These are phyloP conservation scores for Carex scoparia DNA, from an alignment of 176 grass and related monocot species.

Conservation along the genomic window DNA sequence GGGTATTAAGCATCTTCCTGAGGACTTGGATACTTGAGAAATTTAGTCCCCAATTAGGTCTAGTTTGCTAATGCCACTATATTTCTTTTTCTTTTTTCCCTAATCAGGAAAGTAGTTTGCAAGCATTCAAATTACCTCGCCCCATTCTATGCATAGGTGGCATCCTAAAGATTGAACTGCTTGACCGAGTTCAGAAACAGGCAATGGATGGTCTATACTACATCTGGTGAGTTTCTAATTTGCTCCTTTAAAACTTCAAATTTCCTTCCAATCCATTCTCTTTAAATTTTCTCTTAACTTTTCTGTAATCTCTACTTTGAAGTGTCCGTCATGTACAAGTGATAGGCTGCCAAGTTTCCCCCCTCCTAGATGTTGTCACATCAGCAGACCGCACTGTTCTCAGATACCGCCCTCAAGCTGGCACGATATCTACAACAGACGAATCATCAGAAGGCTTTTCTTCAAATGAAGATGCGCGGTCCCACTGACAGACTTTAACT, in stretches of 20 bases:
- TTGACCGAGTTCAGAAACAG: constrained; percentile 70
- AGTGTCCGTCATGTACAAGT: constrained; percentile 20
- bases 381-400: not conserved
- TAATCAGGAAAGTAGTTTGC: constrained; percentile 53
- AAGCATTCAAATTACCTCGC: constrained; percentile 63
- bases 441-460: not conserved
- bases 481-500: not conserved
- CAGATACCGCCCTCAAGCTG: not conserved
- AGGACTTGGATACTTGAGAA: not conserved
- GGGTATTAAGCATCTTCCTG: not conserved
- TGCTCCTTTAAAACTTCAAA: not conserved
- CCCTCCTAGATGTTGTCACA: not conserved
- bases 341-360: constrained; percentile 11
- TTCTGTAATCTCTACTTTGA: constrained; percentile 13
- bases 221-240: constrained; percentile 52
- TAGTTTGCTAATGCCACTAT: not conserved
- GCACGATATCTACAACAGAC: not conserved
- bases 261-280: not conserved
- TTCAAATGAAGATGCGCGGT: not conserved
- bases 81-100: constrained; percentile 1
- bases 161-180: constrained; percentile 64
- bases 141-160: constrained; percentile 75
- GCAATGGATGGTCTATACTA: constrained; percentile 64
- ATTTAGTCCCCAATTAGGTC: not conserved
- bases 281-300: not conserved